Percentiles rank a stretch among this genome's conserved stretches.
phyloP scores from a whole-genome alignment of 257 asterid genomes.

The Primulina huaijiensis region DNA sequence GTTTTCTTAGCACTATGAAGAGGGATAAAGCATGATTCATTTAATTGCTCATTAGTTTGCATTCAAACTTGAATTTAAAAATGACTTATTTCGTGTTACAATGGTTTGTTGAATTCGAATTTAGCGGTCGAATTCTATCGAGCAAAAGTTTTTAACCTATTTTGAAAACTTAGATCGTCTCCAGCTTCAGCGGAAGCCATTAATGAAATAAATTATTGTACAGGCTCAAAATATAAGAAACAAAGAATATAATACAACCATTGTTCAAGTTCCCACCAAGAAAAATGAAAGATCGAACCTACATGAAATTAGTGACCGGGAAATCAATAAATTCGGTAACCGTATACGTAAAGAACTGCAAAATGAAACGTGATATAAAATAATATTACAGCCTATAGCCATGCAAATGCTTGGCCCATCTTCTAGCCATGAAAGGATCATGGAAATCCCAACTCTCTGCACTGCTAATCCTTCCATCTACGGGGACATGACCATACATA shows the following conservation, averaged over 20 bases:
- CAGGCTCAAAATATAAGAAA: background rate
- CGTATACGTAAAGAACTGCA: constrained; percentile 14
- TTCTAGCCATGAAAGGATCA: constrained; percentile 89
- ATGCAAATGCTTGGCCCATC: constrained; percentile 97
- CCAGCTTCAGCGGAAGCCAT: no score
- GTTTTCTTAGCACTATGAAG: constrained; percentile 13
- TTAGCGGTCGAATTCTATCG: no score
- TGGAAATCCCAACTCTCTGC: constrained; percentile 83
- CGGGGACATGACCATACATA: constrained; percentile 25
- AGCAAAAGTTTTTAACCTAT: no score
- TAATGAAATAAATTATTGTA: no score
- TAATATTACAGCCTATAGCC: constrained; percentile 54
- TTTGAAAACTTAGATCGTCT: no score
- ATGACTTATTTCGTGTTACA: no score
- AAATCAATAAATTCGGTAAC: constrained; percentile 23
- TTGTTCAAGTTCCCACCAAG: background rate
- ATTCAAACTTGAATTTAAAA: no score
- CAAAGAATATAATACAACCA: background rate
- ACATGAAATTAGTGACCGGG: no score
- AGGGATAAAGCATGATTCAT: background rate
- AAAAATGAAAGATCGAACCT: background rate
- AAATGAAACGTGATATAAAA: constrained; percentile 5
- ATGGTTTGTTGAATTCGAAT: no score
- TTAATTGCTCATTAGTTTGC: no score
- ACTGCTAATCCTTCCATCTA: constrained; percentile 64